A percentile compares a stretch with the other conserved stretches of the same genome.
These are phyloP conservation scores for Microcyclosporella mali DNA, from an alignment of 2,329 filamentous ascomycete genomes.

Conservation along the genomic window DNA sequence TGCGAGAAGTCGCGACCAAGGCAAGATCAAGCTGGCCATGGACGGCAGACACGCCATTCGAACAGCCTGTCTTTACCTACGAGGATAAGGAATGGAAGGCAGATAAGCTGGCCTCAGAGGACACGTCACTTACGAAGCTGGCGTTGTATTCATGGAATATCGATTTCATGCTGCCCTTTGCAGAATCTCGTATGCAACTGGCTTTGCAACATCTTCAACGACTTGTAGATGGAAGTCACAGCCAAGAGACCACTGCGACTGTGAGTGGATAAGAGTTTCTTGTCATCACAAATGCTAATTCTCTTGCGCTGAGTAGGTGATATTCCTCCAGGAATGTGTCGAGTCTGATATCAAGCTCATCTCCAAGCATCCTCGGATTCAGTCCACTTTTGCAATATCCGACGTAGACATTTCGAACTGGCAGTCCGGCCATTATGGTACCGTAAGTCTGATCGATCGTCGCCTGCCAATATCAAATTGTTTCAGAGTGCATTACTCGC, in stretches of 20 bases:
- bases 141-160: constrained; percentile 46
- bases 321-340: constrained; percentile 51
- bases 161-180: constrained; percentile 38
- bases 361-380: constrained; percentile 43
- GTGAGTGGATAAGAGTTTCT: neutral
- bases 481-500: constrained; percentile 47
- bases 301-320: constrained; percentile 26
- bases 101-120: neutral
- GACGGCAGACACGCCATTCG: constrained; percentile 18
- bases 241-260: constrained; percentile 10
- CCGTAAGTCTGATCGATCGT: constrained; percentile 47
- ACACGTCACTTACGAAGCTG: constrained; percentile 11
- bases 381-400: constrained; percentile 43
- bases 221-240: constrained; percentile 20
- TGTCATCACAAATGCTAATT: constrained; percentile 18
- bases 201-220: constrained; percentile 37
- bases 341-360: constrained; percentile 43
- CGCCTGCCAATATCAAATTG: constrained; percentile 39
- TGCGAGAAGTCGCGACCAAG: constrained; percentile 15
- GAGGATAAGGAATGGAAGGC: constrained; percentile 13
- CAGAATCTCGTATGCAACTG: constrained; percentile 36
- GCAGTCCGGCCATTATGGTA: constrained; percentile 47
- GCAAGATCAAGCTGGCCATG: constrained; percentile 16
- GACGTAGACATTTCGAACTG: constrained; percentile 43
- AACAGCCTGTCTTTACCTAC: constrained; percentile 18